Evolutionary conservation across 2,329 filamentous ascomycete species (phyloP), one percentile per base, ranked within the genome.

Genomic region (Fusarium guadeloupense): DNA sequence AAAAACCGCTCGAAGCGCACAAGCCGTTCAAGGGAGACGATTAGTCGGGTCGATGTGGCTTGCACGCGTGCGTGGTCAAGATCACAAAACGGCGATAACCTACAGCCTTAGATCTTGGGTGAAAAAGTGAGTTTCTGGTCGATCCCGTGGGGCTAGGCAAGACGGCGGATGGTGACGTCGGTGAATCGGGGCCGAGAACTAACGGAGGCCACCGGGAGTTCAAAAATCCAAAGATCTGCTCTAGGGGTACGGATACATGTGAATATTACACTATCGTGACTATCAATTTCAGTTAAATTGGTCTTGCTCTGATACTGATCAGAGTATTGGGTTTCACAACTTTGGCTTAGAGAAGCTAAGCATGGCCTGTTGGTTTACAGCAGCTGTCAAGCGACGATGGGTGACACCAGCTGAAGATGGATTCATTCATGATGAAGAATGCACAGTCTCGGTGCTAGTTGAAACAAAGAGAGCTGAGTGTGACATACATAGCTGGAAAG

Each of bases 61-160:
- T 46, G 44, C 20, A 42, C 33, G 33, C n/a, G 34, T 54, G 10
- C 19, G 47, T 16, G 14, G 26, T 21, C 42, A 37, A 23, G 51
- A 62, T 64, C 43, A 59, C 33, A 51, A 41, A n/a, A 46, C 19
- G 46, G 46, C 14, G 54, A 33, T 9, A 46, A 16, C 46, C 34
- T 31, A 31, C 30, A 40, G 38, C 38, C 56, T 35, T 44, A 40
- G 21, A 26, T 48, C 45, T 51, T 59, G 40, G 42, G 28, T 59
- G 45, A 33, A 48, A 56, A 63, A 50, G 38, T 44, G 60, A 60
- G 42, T 61, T 64, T 33, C 28, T 46, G 45, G 54, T 53, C n/a
- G 55, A 61, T 52, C 45, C 38, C 38, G 55, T 57, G 60, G 60
- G 52, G 59, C 60, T 23, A 35, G 10, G 14, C 34, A 20, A 30